phyloP scores from a whole-genome alignment of 371 early-diverging fungal genomes.

The Mycotypha africana region DNA sequence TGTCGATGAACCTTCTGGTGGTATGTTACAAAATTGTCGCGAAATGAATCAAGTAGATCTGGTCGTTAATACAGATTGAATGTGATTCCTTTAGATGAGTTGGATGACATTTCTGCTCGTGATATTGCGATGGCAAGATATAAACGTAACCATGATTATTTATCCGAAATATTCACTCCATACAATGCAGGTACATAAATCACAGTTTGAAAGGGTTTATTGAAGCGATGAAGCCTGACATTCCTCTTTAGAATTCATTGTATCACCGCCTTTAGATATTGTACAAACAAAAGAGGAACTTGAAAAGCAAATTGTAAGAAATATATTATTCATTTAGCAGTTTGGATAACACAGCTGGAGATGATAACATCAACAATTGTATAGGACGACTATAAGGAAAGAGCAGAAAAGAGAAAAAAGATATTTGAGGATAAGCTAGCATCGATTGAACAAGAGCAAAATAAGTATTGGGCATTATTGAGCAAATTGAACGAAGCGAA shows the following conservation, averaged over 20 bases:
- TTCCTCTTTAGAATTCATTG: conserved; percentile 20
- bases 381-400: conserved; percentile 27
- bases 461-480: conserved; percentile 35
- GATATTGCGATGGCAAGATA: conserved; percentile 76
- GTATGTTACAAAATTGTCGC: conserved; percentile 7
- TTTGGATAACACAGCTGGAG: too few relatives aligned
- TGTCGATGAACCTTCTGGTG: conserved; percentile 24
- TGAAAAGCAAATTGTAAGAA: conserved; percentile 22
- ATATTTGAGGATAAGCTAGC: conserved; percentile 31
- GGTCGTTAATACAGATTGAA: background rate
- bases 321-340: too few relatives aligned
- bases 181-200: conserved; percentile 47
- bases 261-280: conserved; percentile 32
- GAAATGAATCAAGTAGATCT: too few relatives aligned
- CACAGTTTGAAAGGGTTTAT: too few relatives aligned
- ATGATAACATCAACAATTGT: too few relatives aligned
- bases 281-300: conserved; percentile 36
- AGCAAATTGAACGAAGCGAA: conserved; percentile 36
- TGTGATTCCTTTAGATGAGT: conserved; percentile 53
- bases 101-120: conserved; percentile 61
- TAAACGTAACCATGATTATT: conserved; percentile 74
- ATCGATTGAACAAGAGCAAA: conserved; percentile 30
- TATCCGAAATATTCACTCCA: conserved; percentile 75
- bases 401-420: conserved; percentile 20
- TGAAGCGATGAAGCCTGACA: too few relatives aligned